Evolutionary conservation across 164 flowering plant species (phyloP), one percentile per base, ranked within the genome.

Genomic region (Piper longum): DNA sequence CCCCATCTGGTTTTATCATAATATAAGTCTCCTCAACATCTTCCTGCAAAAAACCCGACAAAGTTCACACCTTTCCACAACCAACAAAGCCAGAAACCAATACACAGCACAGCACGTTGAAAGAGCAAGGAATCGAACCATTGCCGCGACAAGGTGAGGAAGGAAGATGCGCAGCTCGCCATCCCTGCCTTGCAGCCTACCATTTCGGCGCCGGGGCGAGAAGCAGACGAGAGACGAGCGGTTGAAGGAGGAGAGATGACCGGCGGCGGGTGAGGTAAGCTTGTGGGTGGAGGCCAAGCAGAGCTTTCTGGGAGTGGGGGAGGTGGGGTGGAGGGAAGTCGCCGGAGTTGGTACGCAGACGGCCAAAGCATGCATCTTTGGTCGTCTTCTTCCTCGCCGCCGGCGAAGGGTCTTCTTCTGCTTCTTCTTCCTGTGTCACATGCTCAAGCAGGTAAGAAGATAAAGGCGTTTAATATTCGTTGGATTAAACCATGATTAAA

Each of bases 1-100:
- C 95, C 6, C 97, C 99, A 60, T 93, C 99, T 1, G 99, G 99
- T 67, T 90, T 93, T 51, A 93, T 78, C 99, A 92, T 92, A 68
- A 92, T 88, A 73, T 92, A 92, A 19, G 84, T 86, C 78, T 88
- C 77, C 43, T 92, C 90, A 66, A 86, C 88, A 68, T 83, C 71
- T 63, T 87, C 86, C 91, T 83, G 75, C 61, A 62, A 44, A 43
- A 45, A 66, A 16, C 4, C 56, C 36, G 26, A 52, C 61, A 26
- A 26, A 43, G 42, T n/a, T 4, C 8, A 4, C 13, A 7, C 2
- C 60, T 26, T 57, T 41, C 26, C 4, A 19, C 13, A 36, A 51
- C 41, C 52, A 48, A 48, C 14, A 48, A 48, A 48, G 14, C 9
- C 12, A 48, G 52, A 9, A 48, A 48, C 52, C 52, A 9, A 5